Evolutionary conservation across 306 rosid genomes (phyloP).

Genomic region (Cucumis hystrix): DNA sequence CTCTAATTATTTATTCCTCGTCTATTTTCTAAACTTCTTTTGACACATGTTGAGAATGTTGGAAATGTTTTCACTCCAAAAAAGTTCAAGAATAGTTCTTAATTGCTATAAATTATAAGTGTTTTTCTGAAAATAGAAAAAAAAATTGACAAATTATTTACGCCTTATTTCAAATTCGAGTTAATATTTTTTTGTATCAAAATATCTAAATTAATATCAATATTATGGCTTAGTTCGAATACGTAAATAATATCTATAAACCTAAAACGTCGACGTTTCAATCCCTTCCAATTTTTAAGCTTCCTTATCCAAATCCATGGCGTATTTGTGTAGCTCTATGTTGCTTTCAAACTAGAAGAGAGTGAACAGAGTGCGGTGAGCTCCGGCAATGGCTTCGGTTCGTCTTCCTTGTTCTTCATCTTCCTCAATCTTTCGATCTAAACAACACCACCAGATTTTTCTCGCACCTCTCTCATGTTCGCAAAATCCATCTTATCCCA

Average conservation of each 20-base stretch:
- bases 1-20: too few species aligned
- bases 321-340: not conserved
- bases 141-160: too few species aligned
- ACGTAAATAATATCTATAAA: not conserved
- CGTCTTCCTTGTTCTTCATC: slow-evolving; percentile 23
- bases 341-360: not conserved
- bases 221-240: not conserved
- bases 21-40: too few species aligned
- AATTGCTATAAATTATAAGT: too few species aligned
- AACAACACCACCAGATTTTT: slow-evolving; percentile 13
- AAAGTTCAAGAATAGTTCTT: too few species aligned
- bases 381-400: slow-evolving; percentile 46
- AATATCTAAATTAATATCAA: too few species aligned
- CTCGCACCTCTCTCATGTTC: slow-evolving; percentile 11
- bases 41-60: too few species aligned
- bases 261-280: slow-evolving; percentile 4
- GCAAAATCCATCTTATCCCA: slow-evolving; percentile 10
- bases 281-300: not conserved
- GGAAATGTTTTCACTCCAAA: too few species aligned
- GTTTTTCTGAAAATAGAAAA: too few species aligned
- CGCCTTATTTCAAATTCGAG: too few species aligned
- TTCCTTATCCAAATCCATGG: slow-evolving; percentile 12
- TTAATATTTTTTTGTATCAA: too few species aligned
- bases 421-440: slow-evolving; percentile 10
- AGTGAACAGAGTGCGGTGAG: not conserved